These are phyloP conservation scores for Penicillium manginii DNA, from an alignment of 495 filamentous ascomycete genomes.

Conservation along the genomic window DNA sequence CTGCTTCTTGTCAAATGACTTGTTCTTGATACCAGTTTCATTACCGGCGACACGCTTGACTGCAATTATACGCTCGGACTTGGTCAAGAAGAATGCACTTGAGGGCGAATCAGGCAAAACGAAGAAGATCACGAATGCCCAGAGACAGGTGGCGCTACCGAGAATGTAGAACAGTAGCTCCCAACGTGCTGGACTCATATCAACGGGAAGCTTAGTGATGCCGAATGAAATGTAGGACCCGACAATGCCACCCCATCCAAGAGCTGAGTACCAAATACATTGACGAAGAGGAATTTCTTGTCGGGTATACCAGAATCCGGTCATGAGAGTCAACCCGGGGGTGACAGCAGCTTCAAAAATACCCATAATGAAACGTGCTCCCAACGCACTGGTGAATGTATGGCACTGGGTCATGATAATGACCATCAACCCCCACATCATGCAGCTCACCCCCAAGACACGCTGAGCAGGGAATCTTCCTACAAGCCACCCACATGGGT, in stretches of 20 bases:
- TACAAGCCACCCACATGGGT: slow-evolving; percentile 4
- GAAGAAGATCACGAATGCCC: background rate
- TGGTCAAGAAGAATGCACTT: slow-evolving; percentile 5
- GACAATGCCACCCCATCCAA: slow-evolving; percentile 17
- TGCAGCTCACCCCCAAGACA: slow-evolving; percentile 1
- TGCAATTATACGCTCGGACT: background rate
- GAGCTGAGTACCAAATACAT: slow-evolving; percentile 18
- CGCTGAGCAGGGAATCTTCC: slow-evolving; percentile 8
- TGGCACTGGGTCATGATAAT: slow-evolving; percentile 10
- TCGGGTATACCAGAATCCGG: slow-evolving; percentile 20
- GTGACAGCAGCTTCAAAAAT: slow-evolving; percentile 10
- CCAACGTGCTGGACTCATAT: slow-evolving; percentile 4
- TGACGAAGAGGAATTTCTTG: slow-evolving; percentile 18
- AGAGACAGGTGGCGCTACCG: slow-evolving; percentile 2
- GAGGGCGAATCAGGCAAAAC: slow-evolving; percentile 5
- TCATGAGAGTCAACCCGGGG: slow-evolving; percentile 15
- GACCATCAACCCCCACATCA: slow-evolving; percentile 5
- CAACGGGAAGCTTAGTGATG: background rate
- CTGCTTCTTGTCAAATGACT: slow-evolving; percentile 2
- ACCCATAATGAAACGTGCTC: slow-evolving; percentile 4
- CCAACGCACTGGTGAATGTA: slow-evolving; percentile 1
- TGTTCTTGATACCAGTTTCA: slow-evolving; percentile 9
- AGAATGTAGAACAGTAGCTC: slow-evolving; percentile 8
- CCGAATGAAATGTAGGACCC: slow-evolving; percentile 12
- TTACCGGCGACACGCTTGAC: slow-evolving; percentile 4